Evolutionary conservation across 176 grass and related monocot species (phyloP).

Genomic region (Alloteropsis semialata): DNA sequence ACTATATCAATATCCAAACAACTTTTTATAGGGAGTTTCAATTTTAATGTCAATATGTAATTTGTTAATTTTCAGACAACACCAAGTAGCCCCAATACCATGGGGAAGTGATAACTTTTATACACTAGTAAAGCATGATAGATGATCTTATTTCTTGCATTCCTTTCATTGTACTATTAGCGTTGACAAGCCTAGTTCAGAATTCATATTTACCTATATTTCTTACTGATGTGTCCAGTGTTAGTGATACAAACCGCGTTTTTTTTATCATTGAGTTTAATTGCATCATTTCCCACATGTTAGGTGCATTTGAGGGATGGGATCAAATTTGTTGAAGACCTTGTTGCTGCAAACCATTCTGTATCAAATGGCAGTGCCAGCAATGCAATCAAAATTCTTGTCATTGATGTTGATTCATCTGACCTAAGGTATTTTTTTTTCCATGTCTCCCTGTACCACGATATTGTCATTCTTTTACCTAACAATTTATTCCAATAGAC

Average conservation of each 20-base stretch:
- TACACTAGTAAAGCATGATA: neutral
- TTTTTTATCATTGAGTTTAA: neutral
- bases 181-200: neutral
- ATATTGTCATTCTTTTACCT: neutral
- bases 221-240: neutral
- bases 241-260: neutral
- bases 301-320: constrained; percentile 86
- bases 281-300: constrained; percentile 5
- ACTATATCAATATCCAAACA: neutral
- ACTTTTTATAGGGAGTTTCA: neutral
- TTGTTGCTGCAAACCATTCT: constrained; percentile 29
- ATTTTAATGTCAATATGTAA: neutral
- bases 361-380: constrained; percentile 33
- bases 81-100: neutral
- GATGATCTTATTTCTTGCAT: neutral
- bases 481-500: neutral
- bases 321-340: constrained; percentile 64
- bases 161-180: neutral
- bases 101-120: neutral
- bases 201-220: neutral
- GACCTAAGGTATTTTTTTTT: constrained; percentile 71
- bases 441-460: neutral
- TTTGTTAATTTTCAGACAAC: neutral
- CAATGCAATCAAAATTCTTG: constrained; percentile 58
- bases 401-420: constrained; percentile 95